Evolutionary conservation across 805 yeast species (phyloP), one percentile per base, ranked within the genome.

Genomic region (Zygosaccharomyces pseudorouxii): DNA sequence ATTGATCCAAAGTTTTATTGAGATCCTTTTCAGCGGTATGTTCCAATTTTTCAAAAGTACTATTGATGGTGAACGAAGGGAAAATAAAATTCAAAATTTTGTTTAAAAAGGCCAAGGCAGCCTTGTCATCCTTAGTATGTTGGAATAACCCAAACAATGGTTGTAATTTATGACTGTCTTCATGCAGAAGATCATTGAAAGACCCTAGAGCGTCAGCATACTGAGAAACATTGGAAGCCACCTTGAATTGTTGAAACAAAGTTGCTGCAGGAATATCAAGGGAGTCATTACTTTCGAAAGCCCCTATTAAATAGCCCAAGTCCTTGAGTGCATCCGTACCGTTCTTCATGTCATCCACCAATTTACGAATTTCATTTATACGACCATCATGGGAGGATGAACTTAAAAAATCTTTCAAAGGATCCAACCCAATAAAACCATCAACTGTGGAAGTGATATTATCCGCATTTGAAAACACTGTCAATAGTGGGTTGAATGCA

Each of bases 401-500:
- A 36, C 37, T 50, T n/a, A 49, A 49, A 2, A 60, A 23, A 10
- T 53, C 49, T 28, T 63, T 63, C 40, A 64, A 45, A 20, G 70
- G 69, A 28, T 64, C 58, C 30, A 64, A 49, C 4, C 46, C 48
- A 10, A 54, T 52, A n/a, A 65, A 47, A 10, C 68, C 56, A 11
- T 40, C 39, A n/a, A 67, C 49, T 14, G 70, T 59, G 1, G 48
- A 41, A 9, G 61, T 48, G 10, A 56, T 42, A 42, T 64, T 56
- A 9, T 48, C 54, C 11, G 65, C 57, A 39, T 56, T 45, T 27
- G 59, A 51, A n/a, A 67, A 48, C n/a, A 67, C 38, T 8, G 55
- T 50, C 45, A 67, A 47, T 37, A 67, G 53, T 16, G 70, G 68
- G 12, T 51, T 38, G 41, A 65, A 54, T 27, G 62, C 69, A 6